These are phyloP conservation scores for Tarenaya hassleriana DNA, from an alignment of 345 rosid species.

Conservation along the genomic window DNA sequence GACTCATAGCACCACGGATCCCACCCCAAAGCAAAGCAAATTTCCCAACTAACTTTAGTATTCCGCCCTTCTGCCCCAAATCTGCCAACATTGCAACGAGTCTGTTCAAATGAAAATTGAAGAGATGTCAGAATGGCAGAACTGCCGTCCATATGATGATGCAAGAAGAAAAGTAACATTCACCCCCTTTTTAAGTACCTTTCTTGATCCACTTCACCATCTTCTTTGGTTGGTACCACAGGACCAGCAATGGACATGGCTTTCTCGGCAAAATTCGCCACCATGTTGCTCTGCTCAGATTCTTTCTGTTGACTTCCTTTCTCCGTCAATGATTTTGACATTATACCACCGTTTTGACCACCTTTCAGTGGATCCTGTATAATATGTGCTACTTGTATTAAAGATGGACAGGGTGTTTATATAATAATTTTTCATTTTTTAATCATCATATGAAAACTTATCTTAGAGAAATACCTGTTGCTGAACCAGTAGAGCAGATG, in stretches of 20 bases:
- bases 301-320: conserved; percentile 35
- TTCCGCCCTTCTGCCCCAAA: conserved; percentile 92
- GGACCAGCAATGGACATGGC: conserved; percentile 94
- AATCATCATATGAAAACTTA: conserved; percentile 1
- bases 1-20: conserved; percentile 91
- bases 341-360: conserved; percentile 22
- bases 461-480: conserved; percentile 45
- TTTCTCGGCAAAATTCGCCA: conserved; percentile 88
- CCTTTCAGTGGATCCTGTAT: conserved; percentile 33
- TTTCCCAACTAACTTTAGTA: conserved; percentile 76
- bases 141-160: conserved; percentile 10
- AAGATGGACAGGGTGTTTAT: neutral
- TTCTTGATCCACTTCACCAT: conserved; percentile 90
- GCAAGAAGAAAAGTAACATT: conserved; percentile 8
- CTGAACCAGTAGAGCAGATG: conserved; percentile 69
- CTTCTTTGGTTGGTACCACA: conserved; percentile 87
- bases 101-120: conserved; percentile 37
- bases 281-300: conserved; percentile 37
- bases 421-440: neutral
- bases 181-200: conserved; percentile 38
- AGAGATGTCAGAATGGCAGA: conserved; percentile 16
- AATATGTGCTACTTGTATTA: conserved; percentile 12
- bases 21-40: conserved; percentile 99
- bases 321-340: conserved; percentile 31
- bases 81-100: conserved; percentile 80